Conservation (phyloP, 176 grass and related monocot genomes). For the Microstegium vimineum region DNA sequence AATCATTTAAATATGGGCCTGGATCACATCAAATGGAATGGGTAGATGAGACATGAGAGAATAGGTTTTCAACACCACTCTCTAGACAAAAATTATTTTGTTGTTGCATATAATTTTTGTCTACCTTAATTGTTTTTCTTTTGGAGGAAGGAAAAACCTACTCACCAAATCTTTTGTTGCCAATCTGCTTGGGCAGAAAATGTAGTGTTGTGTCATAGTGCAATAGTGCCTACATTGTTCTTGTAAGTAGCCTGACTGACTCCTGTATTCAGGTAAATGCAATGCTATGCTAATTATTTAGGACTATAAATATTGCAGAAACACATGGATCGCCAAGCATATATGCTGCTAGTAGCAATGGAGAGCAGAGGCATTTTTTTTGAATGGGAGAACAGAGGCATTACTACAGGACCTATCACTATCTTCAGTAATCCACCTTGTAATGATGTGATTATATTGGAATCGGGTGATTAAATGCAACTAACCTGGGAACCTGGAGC, state of each 20-base stretch:
- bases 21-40: neutral
- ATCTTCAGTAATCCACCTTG: neutral
- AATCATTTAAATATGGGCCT: neutral
- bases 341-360: neutral
- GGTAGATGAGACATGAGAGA: neutral
- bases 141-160: neutral
- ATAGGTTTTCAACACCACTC: neutral
- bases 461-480: neutral
- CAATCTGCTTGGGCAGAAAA: neutral
- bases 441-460: neutral
- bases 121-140: neutral
- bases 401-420: neutral
- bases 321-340: neutral
- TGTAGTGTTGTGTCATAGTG: neutral
- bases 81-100: neutral
- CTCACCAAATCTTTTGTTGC: neutral
- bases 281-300: neutral
- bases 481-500: neutral
- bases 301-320: neutral
- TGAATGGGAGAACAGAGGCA: neutral
- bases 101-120: neutral
- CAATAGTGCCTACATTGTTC: neutral
- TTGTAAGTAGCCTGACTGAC: neutral
- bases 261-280: neutral
- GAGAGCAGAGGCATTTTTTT: neutral